Base-by-base conservation (phyloP, 1,284 basidiomycete genomes). In the Cutaneotrichosporon mucoides region DNA sequence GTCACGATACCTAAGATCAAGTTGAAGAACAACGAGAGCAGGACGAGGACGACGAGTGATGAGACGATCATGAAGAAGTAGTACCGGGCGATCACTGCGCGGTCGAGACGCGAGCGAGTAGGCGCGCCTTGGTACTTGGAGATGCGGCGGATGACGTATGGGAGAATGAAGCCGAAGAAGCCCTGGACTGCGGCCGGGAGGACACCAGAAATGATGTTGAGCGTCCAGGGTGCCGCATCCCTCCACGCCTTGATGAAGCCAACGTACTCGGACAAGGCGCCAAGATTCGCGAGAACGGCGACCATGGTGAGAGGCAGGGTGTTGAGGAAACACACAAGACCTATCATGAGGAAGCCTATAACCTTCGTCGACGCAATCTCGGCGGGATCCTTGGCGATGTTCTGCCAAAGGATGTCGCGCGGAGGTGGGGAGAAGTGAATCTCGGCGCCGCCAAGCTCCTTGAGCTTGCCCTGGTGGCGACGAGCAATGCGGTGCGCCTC, bases 1-100 rank as follows among this genome's bases (percentile, higher is more conserved):
- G 33, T 33, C 7, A 92, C 79, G 41, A 94, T 84, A 62, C 86
- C 78, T 65, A 84, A 83, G 11, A 89, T 82, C 15, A 68, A 10
- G 88, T 89, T 88, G 80, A 94, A 90, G 60, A 88, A 81, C 52
- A 94, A 90, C 64, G 90, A 89, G 65, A 96, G 86, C 59, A 97
- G 77, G 33, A 91, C 93, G 80, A 97, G 96, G 75, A 96, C 86
- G 67, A 97, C 82, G 69, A 97, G 79, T 55, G 71, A 76, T 61
- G 71, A 75, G 73, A 94, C 88, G 62, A 95, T 86, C 75, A 96
- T 82, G 83, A 97, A 96, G 6, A 89, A 84, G 72, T 87, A 97
- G 78, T 96, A 96, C 41, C 91, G 86, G 16, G 90, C 90, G 47
- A 92, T 84, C 58, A 96, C 91, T 33, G 88, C 87, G 45, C 93